Percentiles rank a stretch among this genome's conserved stretches.
These are phyloP conservation scores for Calamus simplicifolius DNA, from an alignment of 176 grass and related monocot genomes.

Conservation along the genomic window DNA sequence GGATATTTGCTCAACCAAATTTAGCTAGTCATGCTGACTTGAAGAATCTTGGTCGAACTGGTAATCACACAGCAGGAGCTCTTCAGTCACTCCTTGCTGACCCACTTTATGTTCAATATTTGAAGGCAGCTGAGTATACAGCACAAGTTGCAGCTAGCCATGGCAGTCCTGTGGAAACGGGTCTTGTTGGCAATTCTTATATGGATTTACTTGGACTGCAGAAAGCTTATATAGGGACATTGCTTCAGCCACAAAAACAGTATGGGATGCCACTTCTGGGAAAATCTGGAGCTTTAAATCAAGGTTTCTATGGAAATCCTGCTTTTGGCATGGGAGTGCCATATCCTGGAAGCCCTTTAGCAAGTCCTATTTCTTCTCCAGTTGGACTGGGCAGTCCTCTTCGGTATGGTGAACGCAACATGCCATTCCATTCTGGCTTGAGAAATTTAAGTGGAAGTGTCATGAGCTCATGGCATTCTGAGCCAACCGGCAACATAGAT, in stretches of 20 bases:
- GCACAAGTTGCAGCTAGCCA: slow-evolving; percentile 7
- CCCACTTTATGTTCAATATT: slow-evolving; percentile 13
- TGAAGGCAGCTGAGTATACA: slow-evolving; percentile 24
- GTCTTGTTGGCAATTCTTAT: slow-evolving; percentile 10
- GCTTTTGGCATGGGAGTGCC: slow-evolving; percentile 2
- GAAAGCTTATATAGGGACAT: slow-evolving; percentile 13
- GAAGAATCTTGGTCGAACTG: not conserved
- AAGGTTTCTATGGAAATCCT: slow-evolving; percentile 9
- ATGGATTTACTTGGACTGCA: slow-evolving; percentile 16
- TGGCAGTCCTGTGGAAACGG: slow-evolving; percentile 2
- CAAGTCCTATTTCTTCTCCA: slow-evolving; percentile 10
- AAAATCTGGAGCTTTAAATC: slow-evolving; percentile 7
- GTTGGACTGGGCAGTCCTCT: slow-evolving; percentile 15
- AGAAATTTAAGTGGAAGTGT: slow-evolving; percentile 16
- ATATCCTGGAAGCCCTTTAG: slow-evolving; percentile 14
- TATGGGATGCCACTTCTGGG: slow-evolving; percentile 8
- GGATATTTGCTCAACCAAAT: slow-evolving; percentile 10
- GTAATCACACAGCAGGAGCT: slow-evolving; percentile 3
- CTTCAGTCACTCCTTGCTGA: slow-evolving; percentile 12
- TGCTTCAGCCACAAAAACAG: slow-evolving; percentile 18
- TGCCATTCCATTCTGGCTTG: slow-evolving; percentile 1
- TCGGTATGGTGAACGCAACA: slow-evolving; percentile 2
- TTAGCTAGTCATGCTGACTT: slow-evolving; percentile 3
- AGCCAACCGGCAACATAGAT: slow-evolving; percentile 9
- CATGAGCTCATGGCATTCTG: slow-evolving; percentile 11